phyloP scores from a whole-genome alignment of 257 asterid genomes.

The Scutellaria baicalensis region DNA sequence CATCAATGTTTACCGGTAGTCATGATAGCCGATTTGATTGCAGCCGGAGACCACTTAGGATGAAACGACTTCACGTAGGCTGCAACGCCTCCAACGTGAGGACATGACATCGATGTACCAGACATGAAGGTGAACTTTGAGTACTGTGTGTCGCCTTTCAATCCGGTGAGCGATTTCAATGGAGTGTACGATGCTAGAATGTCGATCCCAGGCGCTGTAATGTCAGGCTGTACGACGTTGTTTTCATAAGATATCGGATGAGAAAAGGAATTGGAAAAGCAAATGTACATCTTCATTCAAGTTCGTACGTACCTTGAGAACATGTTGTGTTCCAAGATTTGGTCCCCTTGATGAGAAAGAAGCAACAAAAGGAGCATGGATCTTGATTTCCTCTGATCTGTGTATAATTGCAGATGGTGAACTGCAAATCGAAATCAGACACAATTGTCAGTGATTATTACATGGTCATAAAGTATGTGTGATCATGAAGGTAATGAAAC shows the following conservation, averaged over 20 bases:
- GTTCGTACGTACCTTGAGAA: constrained; percentile 67
- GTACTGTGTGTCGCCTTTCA: constrained; percentile 55
- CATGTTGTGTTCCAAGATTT: constrained; percentile 45
- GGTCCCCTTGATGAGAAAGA: constrained; percentile 94
- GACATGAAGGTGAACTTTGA: constrained; percentile 81
- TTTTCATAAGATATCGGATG: not conserved
- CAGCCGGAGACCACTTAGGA: constrained; percentile 84
- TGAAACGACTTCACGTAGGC: constrained; percentile 86
- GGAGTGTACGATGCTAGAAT: constrained; percentile 82
- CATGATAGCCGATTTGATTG: constrained; percentile 82
- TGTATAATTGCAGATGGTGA: constrained; percentile 61
- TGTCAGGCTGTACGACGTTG: constrained; percentile 60
- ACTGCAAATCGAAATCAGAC: constrained; percentile 33
- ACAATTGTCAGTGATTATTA: not conserved
- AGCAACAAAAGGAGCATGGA: constrained; percentile 67
- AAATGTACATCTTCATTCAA: not conserved
- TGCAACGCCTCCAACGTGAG: constrained; percentile 76
- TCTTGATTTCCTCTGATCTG: constrained; percentile 54
- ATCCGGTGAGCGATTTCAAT: constrained; percentile 60
- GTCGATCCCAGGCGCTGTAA: constrained; percentile 88
- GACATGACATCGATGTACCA: constrained; percentile 95
- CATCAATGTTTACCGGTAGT: constrained; percentile 50
- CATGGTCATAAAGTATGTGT: not conserved
- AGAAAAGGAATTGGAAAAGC: not conserved
- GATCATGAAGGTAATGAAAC: not conserved